phyloP scores from a whole-genome alignment of 1,284 basidiomycete genomes.

The Microbotryum lychnidis-dioicae region DNA sequence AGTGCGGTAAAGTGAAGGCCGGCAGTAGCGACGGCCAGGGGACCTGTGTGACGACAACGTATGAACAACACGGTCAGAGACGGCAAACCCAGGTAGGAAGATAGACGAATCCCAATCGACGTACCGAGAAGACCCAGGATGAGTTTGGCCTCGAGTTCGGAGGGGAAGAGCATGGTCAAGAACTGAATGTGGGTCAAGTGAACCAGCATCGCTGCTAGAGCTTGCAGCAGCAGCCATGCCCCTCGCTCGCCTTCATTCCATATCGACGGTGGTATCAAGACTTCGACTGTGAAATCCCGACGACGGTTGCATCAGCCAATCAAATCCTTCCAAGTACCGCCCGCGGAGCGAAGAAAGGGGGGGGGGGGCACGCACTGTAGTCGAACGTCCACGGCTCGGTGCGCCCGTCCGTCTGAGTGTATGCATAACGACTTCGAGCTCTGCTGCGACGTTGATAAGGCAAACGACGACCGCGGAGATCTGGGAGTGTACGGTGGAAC shows the following conservation, averaged over 20 bases:
- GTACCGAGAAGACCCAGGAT: constrained; percentile 76
- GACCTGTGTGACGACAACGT: constrained; percentile 47
- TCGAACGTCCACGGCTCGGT: constrained; percentile 91
- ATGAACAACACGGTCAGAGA: background rate
- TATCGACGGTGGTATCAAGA: constrained; percentile 57
- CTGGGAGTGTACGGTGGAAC: background rate
- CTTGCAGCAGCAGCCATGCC: constrained; percentile 81
- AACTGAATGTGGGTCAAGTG: constrained; percentile 98
- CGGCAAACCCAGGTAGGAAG: background rate
- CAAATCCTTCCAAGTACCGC: too few species aligned
- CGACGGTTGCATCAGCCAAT: background rate
- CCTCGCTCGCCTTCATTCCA: constrained; percentile 66
- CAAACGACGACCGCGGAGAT: constrained; percentile 21
- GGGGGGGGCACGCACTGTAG: constrained; percentile 45
- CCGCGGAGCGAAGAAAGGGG: too few species aligned
- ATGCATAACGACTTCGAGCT: constrained; percentile 52
- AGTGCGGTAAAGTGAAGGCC: constrained; percentile 77
- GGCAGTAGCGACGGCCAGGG: constrained; percentile 75
- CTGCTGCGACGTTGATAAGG: constrained; percentile 34
- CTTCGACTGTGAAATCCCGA: constrained; percentile 52
- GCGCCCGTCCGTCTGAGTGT: constrained; percentile 52
- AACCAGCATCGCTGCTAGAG: constrained; percentile 46
- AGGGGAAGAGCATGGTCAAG: constrained; percentile 89
- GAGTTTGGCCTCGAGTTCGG: constrained; percentile 76
- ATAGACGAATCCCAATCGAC: constrained; percentile 24